A percentile compares a stretch with the other conserved stretches of the same genome.
Conservation (phyloP, 371 early-diverging fungal genomes). For the Mucor plumbeus region DNA sequence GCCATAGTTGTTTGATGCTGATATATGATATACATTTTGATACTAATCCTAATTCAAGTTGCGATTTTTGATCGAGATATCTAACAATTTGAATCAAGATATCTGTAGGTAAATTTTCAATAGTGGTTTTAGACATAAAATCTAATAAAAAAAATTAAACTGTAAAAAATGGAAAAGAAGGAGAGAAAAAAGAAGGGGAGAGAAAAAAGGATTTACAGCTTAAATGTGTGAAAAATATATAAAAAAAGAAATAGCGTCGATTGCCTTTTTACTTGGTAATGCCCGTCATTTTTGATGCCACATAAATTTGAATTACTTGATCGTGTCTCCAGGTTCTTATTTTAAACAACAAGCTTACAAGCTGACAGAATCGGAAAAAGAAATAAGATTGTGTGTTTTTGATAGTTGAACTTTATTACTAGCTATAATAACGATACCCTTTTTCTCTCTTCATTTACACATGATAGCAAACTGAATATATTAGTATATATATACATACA, state of each 20-base stretch:
- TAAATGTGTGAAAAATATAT: not conserved
- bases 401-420: too few species aligned
- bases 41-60: slow-evolving; percentile 1
- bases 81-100: slow-evolving; percentile 7
- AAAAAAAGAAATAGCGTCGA: slow-evolving; percentile 8
- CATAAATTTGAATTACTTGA: not conserved
- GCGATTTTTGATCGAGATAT: slow-evolving; percentile 10
- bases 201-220: not conserved
- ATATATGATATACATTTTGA: slow-evolving; percentile 3
- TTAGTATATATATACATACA: too few species aligned
- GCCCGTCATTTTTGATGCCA: slow-evolving; percentile 3
- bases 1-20: slow-evolving; percentile 10
- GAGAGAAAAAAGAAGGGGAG: not conserved
- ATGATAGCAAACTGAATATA: not conserved
- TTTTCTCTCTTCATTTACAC: not conserved
- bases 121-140: not conserved
- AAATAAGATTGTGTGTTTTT: not conserved
- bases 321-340: not conserved
- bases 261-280: slow-evolving; percentile 6
- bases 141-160: not conserved
- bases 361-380: not conserved
- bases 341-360: not conserved
- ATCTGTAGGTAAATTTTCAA: slow-evolving; percentile 2
- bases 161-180: not conserved
- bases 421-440: not conserved